phyloP scores from a whole-genome alignment of 1,284 basidiomycete genomes.

The Exobasidium cylindrosporum region DNA sequence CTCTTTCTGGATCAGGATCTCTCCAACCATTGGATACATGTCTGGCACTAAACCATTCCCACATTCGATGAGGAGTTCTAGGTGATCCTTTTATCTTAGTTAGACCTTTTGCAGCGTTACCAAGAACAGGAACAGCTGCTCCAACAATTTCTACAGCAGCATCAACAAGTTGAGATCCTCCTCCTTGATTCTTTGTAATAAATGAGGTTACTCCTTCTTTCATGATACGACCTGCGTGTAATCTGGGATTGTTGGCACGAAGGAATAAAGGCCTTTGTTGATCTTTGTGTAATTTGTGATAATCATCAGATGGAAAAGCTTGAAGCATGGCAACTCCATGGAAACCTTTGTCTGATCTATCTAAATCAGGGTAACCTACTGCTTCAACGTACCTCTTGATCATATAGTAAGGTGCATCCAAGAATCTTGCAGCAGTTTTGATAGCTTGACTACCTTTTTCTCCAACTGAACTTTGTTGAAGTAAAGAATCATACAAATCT shows the following conservation, averaged over 20 bases:
- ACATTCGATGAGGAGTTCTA: background rate
- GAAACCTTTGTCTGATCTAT: background rate
- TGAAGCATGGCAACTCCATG: slow-evolving; percentile 5
- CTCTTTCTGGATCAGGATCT: slow-evolving; percentile 8
- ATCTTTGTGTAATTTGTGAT: slow-evolving; percentile 3
- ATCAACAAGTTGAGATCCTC: background rate
- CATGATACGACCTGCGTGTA: background rate
- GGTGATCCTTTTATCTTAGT: background rate
- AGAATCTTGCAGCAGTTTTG: background rate
- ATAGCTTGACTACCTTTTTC: slow-evolving; percentile 4
- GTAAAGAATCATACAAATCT: slow-evolving; percentile 4
- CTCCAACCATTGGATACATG: slow-evolving; percentile 2
- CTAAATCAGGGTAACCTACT: slow-evolving; percentile 2
- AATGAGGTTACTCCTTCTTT: background rate
- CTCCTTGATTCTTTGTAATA: background rate
- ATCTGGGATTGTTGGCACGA: slow-evolving; percentile 3
- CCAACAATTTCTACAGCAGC: background rate
- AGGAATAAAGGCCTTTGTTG: slow-evolving; percentile 4
- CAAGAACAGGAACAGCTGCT: background rate
- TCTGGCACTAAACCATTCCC: slow-evolving; percentile 7
- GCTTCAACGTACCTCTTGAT: slow-evolving; percentile 8
- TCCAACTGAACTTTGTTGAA: background rate
- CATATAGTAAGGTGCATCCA: slow-evolving; percentile 8
- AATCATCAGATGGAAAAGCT: slow-evolving; percentile 3
- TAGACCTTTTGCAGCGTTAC: background rate